Base-by-base conservation (phyloP, 2,329 filamentous ascomycete species). In the Sclerotiophoma versabilis region DNA sequence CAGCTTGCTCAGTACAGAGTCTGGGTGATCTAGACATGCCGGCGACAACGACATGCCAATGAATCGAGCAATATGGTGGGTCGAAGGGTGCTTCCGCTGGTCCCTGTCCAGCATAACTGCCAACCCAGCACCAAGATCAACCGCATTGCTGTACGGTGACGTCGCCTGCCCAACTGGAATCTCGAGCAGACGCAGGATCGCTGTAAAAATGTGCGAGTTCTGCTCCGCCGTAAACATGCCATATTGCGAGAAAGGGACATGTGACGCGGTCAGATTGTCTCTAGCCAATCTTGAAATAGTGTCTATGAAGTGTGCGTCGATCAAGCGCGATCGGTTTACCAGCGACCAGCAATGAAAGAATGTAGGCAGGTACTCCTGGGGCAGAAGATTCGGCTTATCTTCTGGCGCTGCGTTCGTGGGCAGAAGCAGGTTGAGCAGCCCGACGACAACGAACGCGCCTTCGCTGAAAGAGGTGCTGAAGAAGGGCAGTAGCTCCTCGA, bases 341-440 rank as follows among this genome's bases (percentile, higher is more conserved):
- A 98, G 82, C 1, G 93, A 95, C 95, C 95, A 99, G 1, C 98
- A 78, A 74, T 99, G 95, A 80, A 99, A 99, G 65, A 96, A 89
- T 0, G 93, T 96, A 3, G 95, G 95, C 29, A 98, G 79, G 68
- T 96, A 93, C 69, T 93, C 87, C 62, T 93, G 88, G 0, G 95
- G 93, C 64, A 92, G 87, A n/a, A 96, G 85, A 64, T 92, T 86
- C 26, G 82, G 80, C 64, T 89, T 85, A 25, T 86, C 86, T 22
- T 86, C 82, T 4, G 92, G 89, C 2, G 89, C 86, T 1, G 92
- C 87, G 29, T 87, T 86, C 7, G 93, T 97, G 15, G 95, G 95
- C 57, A 99, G 83, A 67, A 99, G 81, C 60, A 96, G 80, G 68
- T 96, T 97, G 68, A 99, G 81, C 56, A 93, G 78, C 2, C 92